Conservation (phyloP, 2,329 filamentous ascomycete species). For the Hymenoscyphus salicellus region DNA sequence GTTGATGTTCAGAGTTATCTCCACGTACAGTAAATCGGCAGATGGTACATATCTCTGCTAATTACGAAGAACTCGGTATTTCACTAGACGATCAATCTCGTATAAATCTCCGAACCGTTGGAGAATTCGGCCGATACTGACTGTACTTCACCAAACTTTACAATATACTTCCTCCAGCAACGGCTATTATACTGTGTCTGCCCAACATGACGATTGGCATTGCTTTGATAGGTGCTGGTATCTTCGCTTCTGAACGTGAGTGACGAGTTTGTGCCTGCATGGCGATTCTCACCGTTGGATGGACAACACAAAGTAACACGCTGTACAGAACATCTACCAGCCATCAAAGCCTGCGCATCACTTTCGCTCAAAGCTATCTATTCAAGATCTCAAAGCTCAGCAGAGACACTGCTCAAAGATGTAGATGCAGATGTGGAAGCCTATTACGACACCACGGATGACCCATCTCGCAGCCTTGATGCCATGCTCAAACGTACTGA, state of each 20-base stretch:
- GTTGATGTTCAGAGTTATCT: too few relatives aligned
- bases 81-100: too few relatives aligned
- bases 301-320: background rate
- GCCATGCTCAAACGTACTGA: slow-evolving; percentile 31
- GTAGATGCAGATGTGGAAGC: slow-evolving; percentile 41
- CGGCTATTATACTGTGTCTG: too few relatives aligned
- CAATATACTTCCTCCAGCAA: too few relatives aligned
- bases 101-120: too few relatives aligned
- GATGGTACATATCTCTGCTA: too few relatives aligned
- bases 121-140: too few relatives aligned
- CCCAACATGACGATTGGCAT: background rate
- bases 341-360: background rate
- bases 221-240: slow-evolving; percentile 5
- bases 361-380: slow-evolving; percentile 51
- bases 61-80: too few relatives aligned
- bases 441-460: slow-evolving; percentile 34
- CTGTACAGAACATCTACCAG: background rate
- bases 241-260: background rate
- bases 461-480: slow-evolving; percentile 43
- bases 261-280: slow-evolving; percentile 1
- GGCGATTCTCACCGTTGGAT: background rate
- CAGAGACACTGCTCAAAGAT: slow-evolving; percentile 22
- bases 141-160: too few relatives aligned
- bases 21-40: too few relatives aligned
- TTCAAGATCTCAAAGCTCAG: slow-evolving; percentile 35